These are phyloP conservation scores for Cyclotella cryptica DNA, from an alignment of 108 stramenopile genomes.

Conservation along the genomic window DNA sequence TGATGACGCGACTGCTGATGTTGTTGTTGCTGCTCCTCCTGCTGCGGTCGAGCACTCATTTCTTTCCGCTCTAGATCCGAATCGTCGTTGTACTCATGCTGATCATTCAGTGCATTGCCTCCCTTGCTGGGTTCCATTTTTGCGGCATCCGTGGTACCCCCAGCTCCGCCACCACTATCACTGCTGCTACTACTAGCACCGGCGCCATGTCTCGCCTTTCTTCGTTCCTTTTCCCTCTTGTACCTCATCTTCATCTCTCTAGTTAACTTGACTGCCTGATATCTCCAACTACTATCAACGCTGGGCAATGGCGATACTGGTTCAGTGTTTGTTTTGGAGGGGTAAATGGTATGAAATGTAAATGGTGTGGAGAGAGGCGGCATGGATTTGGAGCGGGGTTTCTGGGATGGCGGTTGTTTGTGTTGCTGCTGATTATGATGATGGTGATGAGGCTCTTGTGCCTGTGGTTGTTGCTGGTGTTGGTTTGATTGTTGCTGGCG, in stretches of 20 bases:
- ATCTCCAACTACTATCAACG: slow-evolving; percentile 19
- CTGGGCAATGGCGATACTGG: background rate
- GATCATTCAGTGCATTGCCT: no score
- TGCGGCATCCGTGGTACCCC: background rate
- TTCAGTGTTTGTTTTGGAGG: background rate
- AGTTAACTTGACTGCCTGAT: background rate
- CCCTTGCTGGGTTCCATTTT: background rate
- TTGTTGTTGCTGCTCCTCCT: no score
- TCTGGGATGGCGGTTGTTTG: background rate
- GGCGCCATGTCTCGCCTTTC: background rate
- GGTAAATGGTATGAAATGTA: background rate
- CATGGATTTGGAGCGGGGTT: slow-evolving; percentile 7
- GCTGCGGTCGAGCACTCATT: no score
- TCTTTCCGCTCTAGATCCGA: no score
- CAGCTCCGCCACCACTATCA: background rate
- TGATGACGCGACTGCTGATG: no score
- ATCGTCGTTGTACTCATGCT: no score
- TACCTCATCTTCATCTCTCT: background rate
- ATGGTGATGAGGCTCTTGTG: background rate
- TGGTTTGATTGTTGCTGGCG: background rate
- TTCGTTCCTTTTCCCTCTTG: background rate
- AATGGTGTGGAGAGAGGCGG: background rate
- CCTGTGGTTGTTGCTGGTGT: background rate
- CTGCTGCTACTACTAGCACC: background rate
- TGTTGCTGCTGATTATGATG: background rate